Conservation (phyloP, 495 filamentous ascomycete genomes). For the Trichoderma orchidacearum region DNA sequence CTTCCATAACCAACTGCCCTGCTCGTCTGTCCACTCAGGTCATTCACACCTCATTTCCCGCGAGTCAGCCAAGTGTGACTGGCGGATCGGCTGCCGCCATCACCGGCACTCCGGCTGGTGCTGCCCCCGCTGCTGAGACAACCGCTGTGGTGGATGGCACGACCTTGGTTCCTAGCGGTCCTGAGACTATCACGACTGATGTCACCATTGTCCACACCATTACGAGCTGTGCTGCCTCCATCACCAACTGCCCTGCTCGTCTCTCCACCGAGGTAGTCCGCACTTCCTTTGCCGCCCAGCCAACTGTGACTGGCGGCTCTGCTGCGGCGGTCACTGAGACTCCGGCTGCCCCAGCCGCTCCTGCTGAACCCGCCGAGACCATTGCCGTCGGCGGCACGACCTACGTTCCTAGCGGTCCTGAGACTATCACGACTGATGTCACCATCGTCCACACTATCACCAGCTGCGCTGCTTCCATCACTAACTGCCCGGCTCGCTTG, state of each 20-base stretch:
- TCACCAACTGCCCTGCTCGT: slow-evolving; percentile 3
- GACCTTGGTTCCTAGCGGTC: too few relatives aligned
- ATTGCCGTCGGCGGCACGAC: slow-evolving; percentile 1
- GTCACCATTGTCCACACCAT: slow-evolving; percentile 21
- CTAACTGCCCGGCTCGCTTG: slow-evolving; percentile 42
- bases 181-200: slow-evolving; percentile 11
- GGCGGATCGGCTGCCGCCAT: slow-evolving; percentile 12
- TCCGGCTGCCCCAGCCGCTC: background rate
- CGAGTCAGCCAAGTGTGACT: slow-evolving; percentile 14
- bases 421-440: slow-evolving; percentile 28
- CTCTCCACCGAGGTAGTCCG: too few relatives aligned
- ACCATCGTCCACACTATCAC: slow-evolving; percentile 39
- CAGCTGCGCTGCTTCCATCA: slow-evolving; percentile 46
- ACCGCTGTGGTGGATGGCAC: background rate
- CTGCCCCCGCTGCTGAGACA: background rate
- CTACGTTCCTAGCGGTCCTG: slow-evolving; percentile 21
- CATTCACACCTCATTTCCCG: background rate
- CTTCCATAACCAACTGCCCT: background rate
- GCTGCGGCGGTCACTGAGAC: background rate
- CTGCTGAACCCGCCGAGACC: background rate
- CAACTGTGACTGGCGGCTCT: slow-evolving; percentile 16
- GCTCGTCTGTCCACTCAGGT: too few relatives aligned
- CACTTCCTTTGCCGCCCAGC: slow-evolving; percentile 7
- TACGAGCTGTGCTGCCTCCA: slow-evolving; percentile 12
- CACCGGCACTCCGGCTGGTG: background rate